Evolutionary conservation across 2,329 filamentous ascomycete species (phyloP).

Genomic region (Boeremia exigua): DNA sequence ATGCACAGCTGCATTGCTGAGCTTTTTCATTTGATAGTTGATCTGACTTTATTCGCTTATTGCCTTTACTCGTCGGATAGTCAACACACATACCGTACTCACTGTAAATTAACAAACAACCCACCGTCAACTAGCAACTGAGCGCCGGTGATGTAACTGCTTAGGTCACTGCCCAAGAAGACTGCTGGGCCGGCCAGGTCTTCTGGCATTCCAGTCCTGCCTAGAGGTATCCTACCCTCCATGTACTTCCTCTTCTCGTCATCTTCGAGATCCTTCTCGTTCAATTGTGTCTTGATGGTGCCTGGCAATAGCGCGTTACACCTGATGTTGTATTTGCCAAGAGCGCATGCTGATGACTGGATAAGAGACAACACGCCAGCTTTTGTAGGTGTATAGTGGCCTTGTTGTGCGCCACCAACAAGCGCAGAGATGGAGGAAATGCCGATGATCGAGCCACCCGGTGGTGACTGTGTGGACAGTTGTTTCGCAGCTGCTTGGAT

Average conservation of each 20-base stretch:
- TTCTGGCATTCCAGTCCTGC: constrained; percentile 50
- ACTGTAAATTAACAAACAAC: constrained; percentile 78
- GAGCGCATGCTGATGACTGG: constrained; percentile 80
- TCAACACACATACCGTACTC: background rate
- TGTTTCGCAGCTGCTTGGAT: constrained; percentile 84
- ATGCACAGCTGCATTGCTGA: too few relatives aligned
- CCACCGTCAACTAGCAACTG: constrained; percentile 88
- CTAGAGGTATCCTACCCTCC: constrained; percentile 81
- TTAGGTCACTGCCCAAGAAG: constrained; percentile 79
- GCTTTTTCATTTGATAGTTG: too few relatives aligned
- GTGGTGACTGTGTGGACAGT: constrained; percentile 68
- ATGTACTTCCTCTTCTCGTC: constrained; percentile 76
- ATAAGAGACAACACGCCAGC: constrained; percentile 81
- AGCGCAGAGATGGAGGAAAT: constrained; percentile 76
- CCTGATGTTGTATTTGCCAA: constrained; percentile 76
- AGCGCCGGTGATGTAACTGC: constrained; percentile 67
- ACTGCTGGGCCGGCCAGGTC: constrained; percentile 85
- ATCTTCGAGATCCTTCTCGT: constrained; percentile 80
- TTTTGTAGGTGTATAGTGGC: constrained; percentile 87
- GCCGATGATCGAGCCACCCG: constrained; percentile 81
- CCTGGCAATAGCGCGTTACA: constrained; percentile 87
- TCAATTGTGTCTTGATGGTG: constrained; percentile 82
- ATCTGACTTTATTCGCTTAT: too few relatives aligned
- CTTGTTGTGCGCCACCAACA: constrained; percentile 78
- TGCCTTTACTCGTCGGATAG: background rate